Evolutionary conservation across 192 early-diverging fungal genomes (phyloP).

Genomic region (Entomortierella beljakovae): DNA sequence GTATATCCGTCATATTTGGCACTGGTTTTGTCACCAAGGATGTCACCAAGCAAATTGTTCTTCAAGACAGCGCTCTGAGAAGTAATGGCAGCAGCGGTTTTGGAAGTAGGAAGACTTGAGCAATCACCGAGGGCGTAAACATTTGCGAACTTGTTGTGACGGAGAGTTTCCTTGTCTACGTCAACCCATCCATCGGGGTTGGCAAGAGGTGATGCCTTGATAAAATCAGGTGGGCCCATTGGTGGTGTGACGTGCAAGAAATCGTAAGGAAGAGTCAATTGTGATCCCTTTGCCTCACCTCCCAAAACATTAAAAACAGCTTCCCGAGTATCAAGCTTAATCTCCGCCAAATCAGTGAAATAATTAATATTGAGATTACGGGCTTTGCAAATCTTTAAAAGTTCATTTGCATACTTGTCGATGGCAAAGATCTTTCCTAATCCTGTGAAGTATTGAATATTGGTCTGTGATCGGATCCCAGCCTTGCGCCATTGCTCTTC

Average conservation of each 20-base stretch:
- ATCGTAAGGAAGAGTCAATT: conserved; percentile 75
- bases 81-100: conserved; percentile 91
- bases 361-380: conserved; percentile 79
- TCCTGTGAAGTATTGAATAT: conserved; percentile 83
- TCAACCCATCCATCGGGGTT: conserved; percentile 88
- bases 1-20: conserved; percentile 87
- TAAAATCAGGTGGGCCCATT: conserved; percentile 82
- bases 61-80: conserved; percentile 80
- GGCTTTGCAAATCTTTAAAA: conserved; percentile 73
- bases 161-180: conserved; percentile 82
- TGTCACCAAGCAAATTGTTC: conserved; percentile 77
- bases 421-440: conserved; percentile 89
- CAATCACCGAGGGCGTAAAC: conserved; percentile 87
- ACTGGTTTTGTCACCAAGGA: conserved; percentile 48
- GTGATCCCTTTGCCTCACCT: conserved; percentile 67
- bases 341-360: conserved; percentile 75
- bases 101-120: conserved; percentile 88
- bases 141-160: conserved; percentile 82
- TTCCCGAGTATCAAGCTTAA: conserved; percentile 70
- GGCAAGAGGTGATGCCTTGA: conserved; percentile 73
- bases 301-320: conserved; percentile 77
- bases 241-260: conserved; percentile 91
- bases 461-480: conserved; percentile 72
- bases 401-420: conserved; percentile 83
- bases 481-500: conserved; percentile 84